A percentile compares a stretch with the other conserved stretches of the same genome.
Conservation (phyloP, 176 grass and related monocot genomes). For the Triticum timopheevii region DNA sequence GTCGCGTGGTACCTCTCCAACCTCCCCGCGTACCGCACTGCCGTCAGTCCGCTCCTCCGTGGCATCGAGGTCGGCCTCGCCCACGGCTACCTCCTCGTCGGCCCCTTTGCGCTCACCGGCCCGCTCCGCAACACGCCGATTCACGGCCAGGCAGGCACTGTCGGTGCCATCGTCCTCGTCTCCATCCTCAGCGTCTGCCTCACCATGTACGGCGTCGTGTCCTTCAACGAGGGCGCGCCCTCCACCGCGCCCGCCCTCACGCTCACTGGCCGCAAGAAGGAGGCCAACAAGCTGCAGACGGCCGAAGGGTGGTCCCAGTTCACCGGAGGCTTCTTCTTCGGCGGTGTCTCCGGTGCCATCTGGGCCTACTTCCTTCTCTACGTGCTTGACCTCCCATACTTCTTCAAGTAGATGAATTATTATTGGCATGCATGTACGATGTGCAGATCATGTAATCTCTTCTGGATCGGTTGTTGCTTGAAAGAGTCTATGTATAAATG, state of each 20-base stretch:
- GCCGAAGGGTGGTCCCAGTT: slow-evolving; percentile 91
- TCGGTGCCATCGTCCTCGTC: slow-evolving; percentile 74
- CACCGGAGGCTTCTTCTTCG: slow-evolving; percentile 92
- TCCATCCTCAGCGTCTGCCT: slow-evolving; percentile 88
- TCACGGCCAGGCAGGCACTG: slow-evolving; percentile 69
- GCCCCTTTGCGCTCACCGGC: slow-evolving; percentile 84
- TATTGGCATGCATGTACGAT: not conserved
- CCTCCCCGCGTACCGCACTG: slow-evolving; percentile 95
- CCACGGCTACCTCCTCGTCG: slow-evolving; percentile 92
- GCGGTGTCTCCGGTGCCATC: slow-evolving; percentile 73
- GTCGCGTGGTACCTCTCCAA: slow-evolving; percentile 96
- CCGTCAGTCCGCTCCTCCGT: slow-evolving; percentile 89
- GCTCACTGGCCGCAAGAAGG: slow-evolving; percentile 90
- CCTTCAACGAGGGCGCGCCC: slow-evolving; percentile 71
- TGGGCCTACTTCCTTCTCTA: slow-evolving; percentile 99
- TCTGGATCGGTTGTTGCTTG: not conserved
- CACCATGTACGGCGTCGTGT: slow-evolving; percentile 81
- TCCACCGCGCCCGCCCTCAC: slow-evolving; percentile 81
- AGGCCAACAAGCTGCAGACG: slow-evolving; percentile 93
- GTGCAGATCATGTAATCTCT: not conserved
- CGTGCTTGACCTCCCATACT: slow-evolving; percentile 97
- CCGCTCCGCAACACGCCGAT: slow-evolving; percentile 88
- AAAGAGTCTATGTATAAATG: slow-evolving; percentile 28
- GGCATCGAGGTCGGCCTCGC: slow-evolving; percentile 91
- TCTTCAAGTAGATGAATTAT: slow-evolving; percentile 65